A percentile compares a stretch with the other conserved stretches of the same genome.
Evolutionary conservation across 805 yeast species (phyloP).

Genomic region (Teunomyces stri): DNA sequence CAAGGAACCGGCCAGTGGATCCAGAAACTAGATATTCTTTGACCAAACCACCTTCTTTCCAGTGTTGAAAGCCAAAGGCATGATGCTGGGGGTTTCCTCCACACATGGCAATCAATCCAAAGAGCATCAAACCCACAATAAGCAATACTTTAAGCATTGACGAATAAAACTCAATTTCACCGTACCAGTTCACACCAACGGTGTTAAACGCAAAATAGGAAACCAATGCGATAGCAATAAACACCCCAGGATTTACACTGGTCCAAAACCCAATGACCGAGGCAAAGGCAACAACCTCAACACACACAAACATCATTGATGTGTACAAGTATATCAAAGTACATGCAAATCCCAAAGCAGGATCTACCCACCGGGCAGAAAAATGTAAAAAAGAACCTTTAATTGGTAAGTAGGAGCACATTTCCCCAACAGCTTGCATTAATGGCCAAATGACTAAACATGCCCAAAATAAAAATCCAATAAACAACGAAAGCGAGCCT

Average conservation of each 20-base stretch:
- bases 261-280: conserved; percentile 30
- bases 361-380: conserved; percentile 35
- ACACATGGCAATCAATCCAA: conserved; percentile 37
- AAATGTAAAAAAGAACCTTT: conserved; percentile 35
- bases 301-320: conserved; percentile 31
- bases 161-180: conserved; percentile 54
- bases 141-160: conserved; percentile 38
- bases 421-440: conserved; percentile 37
- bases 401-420: conserved; percentile 36
- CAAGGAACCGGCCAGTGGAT: conserved; percentile 59
- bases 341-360: conserved; percentile 35
- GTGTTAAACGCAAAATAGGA: conserved; percentile 30
- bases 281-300: conserved; percentile 33
- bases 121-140: conserved; percentile 37
- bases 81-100: conserved; percentile 36
- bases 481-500: conserved; percentile 34
- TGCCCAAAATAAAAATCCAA: conserved; percentile 31
- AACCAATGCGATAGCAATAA: conserved; percentile 29
- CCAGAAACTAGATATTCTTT: conserved; percentile 38
- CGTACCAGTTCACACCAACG: conserved; percentile 48
- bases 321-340: conserved; percentile 33
- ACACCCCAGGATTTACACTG: conserved; percentile 30
- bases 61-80: conserved; percentile 35
- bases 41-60: conserved; percentile 34
- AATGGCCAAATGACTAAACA: conserved; percentile 32